Evolutionary conservation across 495 filamentous ascomycete genomes (phyloP), one percentile per base, ranked within the genome.

Genomic region (Bombardia bombarda): DNA sequence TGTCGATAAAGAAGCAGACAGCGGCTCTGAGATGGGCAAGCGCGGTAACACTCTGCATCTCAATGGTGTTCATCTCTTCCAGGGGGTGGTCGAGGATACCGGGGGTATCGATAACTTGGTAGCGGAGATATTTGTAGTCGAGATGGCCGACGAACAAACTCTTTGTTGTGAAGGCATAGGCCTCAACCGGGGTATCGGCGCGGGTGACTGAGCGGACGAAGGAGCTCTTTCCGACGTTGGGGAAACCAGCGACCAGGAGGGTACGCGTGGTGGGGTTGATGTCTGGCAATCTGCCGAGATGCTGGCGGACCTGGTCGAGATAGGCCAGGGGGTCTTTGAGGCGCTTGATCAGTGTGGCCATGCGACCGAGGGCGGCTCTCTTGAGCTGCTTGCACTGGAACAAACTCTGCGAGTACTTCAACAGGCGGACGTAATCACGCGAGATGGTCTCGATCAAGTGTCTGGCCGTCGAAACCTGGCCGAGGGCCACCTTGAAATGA

Each of bases 51-150:
- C 83, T 89, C 53, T 73, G 92, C 90, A 97, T 96, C 65, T 98
- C 93, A 61, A 98, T 98, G 8, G 92, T 96, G 68, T 97, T 98
- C 92, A 98, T 98, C 69, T 98, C 92, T 66, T 97, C 93, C 8
- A 98, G 75, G 12, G 92, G 93, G 61, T 98, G 93, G 58, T 98
- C 92, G 43, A 97, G 72, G 60, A 98, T 95, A 65, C 92, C 92
- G 10, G 90, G 90, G 19, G 73, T 77, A 52, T 74, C 50, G 76
- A 95, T 77, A 77, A 87, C 63, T 86, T 92, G 52, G 32, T 57
- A 60, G 4, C 57, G 53, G 79, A 60, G 52, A 32, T 57, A 97
- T 62, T 94, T 95, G 74, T 96, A 98, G 70, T 98, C 92, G 55
- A 97, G 95, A 62, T 98, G 92, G 33, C 92, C 92, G 16, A 97